These are phyloP conservation scores for Agaricales sp. DNA, from an alignment of 1,284 basidiomycete genomes.

Conservation along the genomic window DNA sequence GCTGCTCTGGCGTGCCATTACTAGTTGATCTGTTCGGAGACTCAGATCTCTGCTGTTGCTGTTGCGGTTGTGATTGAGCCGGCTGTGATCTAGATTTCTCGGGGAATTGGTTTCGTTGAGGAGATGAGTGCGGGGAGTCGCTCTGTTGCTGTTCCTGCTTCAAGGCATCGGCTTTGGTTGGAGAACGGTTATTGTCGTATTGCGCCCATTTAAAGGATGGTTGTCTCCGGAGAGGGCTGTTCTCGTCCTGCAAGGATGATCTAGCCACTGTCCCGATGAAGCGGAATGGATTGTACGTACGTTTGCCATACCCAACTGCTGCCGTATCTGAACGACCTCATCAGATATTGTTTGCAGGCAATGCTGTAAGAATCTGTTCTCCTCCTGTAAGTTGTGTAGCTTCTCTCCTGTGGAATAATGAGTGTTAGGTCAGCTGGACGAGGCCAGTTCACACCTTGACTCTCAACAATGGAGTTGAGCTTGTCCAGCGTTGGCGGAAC, in stretches of 20 bases:
- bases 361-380: conserved; percentile 59
- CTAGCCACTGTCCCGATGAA: conserved; percentile 1
- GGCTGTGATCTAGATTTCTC: conserved; percentile 7
- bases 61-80: background rate
- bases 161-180: conserved; percentile 52
- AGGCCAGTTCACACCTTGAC: conserved; percentile 76
- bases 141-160: conserved; percentile 12
- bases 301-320: conserved; percentile 29
- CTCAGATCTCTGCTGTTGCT: conserved; percentile 19
- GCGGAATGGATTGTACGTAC: conserved; percentile 17
- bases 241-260: conserved; percentile 33
- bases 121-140: conserved; percentile 71
- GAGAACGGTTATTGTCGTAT: conserved; percentile 62
- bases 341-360: conserved; percentile 54
- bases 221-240: conserved; percentile 47
- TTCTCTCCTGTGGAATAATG: conserved; percentile 43
- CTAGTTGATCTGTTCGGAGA: conserved; percentile 22
- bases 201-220: conserved; percentile 79
- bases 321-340: conserved; percentile 40
- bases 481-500: conserved; percentile 37
- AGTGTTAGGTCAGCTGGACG: conserved; percentile 9
- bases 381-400: conserved; percentile 60
- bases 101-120: conserved; percentile 28
- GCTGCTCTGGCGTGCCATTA: conserved; percentile 18
- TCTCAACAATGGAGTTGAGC: conserved; percentile 58